Percentiles rank a stretch among this genome's conserved stretches.
Conservation (phyloP, 306 rosid genomes). For the Cucumis melo region DNA sequence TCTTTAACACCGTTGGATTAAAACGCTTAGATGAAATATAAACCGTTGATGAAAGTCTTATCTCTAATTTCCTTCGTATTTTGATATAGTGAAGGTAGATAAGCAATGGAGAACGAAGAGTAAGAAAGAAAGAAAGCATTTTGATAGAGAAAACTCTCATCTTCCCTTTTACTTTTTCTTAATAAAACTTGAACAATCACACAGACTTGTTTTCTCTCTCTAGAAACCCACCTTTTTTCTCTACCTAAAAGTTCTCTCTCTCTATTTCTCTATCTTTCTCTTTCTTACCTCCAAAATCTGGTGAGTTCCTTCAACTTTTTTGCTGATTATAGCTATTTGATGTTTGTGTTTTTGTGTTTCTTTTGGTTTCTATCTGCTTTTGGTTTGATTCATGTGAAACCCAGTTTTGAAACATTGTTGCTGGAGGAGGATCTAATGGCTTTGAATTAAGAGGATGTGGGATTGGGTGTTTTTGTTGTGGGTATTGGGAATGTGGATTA, state of each 20-base stretch:
- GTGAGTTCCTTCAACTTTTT: conserved; percentile 26
- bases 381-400: conserved; percentile 1
- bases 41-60: conserved; percentile 32
- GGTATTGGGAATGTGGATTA: conserved; percentile 1
- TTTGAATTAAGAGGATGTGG: background rate
- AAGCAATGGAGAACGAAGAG: background rate
- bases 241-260: background rate
- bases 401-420: background rate
- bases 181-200: background rate
- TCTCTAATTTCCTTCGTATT: conserved; percentile 15
- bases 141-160: background rate
- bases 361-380: background rate
- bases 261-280: background rate
- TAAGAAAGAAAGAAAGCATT: background rate
- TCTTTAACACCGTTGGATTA: conserved; percentile 28
- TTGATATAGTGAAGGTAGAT: background rate
- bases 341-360: background rate
- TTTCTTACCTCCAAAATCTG: conserved; percentile 16
- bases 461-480: background rate
- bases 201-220: conserved; percentile 9
- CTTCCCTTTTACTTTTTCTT: background rate
- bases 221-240: background rate
- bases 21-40: background rate
- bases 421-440: background rate
- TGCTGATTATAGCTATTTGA: background rate